phyloP scores from a whole-genome alignment of 208 protist species.

The Trypanosomatidae sp. region DNA sequence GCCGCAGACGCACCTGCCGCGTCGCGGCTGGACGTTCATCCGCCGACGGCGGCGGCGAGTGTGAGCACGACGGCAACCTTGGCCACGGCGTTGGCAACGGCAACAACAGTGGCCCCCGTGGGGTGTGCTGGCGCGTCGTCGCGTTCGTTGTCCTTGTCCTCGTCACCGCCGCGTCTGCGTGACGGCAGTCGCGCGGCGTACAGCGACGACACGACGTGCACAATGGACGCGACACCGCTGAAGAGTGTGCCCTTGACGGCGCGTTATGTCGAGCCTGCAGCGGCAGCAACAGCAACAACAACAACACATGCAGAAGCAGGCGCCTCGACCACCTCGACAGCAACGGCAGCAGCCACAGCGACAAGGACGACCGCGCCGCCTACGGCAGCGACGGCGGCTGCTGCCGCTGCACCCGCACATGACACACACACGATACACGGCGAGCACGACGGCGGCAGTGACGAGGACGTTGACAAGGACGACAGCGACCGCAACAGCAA shows the following conservation, averaged over 20 bases:
- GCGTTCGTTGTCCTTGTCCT: too few relatives aligned
- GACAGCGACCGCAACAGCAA: too few relatives aligned
- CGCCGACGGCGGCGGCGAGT: too few relatives aligned
- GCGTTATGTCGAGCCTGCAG: conserved; percentile 7
- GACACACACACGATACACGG: not conserved
- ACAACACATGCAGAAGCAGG: not conserved
- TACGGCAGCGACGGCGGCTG: not conserved
- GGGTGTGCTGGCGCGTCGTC: too few relatives aligned
- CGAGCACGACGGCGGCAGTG: too few relatives aligned
- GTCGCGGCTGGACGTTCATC: too few relatives aligned
- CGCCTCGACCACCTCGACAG: not conserved
- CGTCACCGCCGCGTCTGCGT: too few relatives aligned
- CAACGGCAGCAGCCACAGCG: not conserved
- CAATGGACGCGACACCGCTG: conserved; percentile 23
- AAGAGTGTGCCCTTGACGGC: conserved; percentile 12
- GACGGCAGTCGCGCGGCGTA: conserved; percentile 6
- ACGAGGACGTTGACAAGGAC: too few relatives aligned
- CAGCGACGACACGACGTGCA: conserved; percentile 13
- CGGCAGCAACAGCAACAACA: not conserved
- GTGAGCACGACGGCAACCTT: too few relatives aligned
- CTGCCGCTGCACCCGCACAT: not conserved
- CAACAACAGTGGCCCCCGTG: too few relatives aligned
- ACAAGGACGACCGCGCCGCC: not conserved
- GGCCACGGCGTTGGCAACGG: too few relatives aligned
- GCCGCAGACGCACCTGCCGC: too few relatives aligned